Conservation (phyloP, 2,329 filamentous ascomycete genomes). For the Lasiodiplodia hormozganensis region DNA sequence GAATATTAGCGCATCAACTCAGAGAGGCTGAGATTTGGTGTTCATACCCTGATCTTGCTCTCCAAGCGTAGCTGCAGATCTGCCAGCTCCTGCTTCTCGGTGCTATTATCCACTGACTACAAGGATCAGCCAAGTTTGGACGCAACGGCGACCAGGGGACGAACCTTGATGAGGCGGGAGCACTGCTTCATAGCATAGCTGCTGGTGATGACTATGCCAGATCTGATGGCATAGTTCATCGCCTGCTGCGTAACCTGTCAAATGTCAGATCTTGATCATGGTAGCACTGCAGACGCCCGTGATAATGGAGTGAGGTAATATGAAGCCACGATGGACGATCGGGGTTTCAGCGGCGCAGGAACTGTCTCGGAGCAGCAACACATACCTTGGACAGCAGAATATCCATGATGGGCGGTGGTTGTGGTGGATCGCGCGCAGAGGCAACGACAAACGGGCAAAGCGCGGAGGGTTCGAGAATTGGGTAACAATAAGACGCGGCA, state of each 20-base stretch:
- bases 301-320: neutral
- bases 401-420: slow-evolving; percentile 68
- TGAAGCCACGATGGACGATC: neutral
- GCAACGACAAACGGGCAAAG: slow-evolving; percentile 27
- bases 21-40: slow-evolving; percentile 12
- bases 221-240: slow-evolving; percentile 88
- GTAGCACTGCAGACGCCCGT: neutral
- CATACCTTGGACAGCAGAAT: slow-evolving; percentile 65
- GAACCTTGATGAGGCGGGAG: slow-evolving; percentile 73
- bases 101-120: slow-evolving; percentile 1
- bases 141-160: neutral
- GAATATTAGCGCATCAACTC: neutral
- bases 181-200: slow-evolving; percentile 85
- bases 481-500: slow-evolving; percentile 30
- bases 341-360: neutral
- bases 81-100: slow-evolving; percentile 72
- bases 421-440: neutral
- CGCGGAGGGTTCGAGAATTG: slow-evolving; percentile 31
- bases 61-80: slow-evolving; percentile 76
- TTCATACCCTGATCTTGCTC: slow-evolving; percentile 78
- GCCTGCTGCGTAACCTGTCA: slow-evolving; percentile 74
- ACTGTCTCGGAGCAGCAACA: neutral
- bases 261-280: slow-evolving; percentile 23
- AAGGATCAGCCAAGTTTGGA: slow-evolving; percentile 34
- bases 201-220: slow-evolving; percentile 84